Evolutionary conservation across 306 rosid species (phyloP), one percentile per base, ranked within the genome.

Genomic region (Geum urbanum): DNA sequence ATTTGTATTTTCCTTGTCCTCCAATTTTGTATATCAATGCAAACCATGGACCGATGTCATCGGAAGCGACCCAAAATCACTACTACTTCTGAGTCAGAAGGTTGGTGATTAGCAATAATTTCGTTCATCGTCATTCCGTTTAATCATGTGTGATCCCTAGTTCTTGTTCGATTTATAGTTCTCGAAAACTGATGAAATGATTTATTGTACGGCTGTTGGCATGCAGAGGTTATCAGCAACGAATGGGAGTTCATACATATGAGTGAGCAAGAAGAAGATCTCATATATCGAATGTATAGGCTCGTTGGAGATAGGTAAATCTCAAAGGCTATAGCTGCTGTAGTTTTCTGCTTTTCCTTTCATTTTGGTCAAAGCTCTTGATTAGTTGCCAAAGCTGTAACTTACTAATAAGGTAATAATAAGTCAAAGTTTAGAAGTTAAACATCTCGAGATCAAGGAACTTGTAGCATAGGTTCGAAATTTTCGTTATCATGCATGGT

Each of bases 191-290:
- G 6, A 32, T 27, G 6, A 32, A 0, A 32, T 12, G 37, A 22
- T 22, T 12, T 20, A 22, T 32, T 43, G 13, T 16, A 10, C 9
- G 10, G 7, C 37, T 19, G 22, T 13, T 46, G 49, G 6, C 63
- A 18, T 66, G 69, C 80, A 83, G 90, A 86, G 66, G 82, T 83
- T 59, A 69, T 79, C 69, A 86, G 87, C n/a, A 50, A 35, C 14
- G 86, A 83, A 54, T 86, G 87, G 87, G 79, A 74, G 60, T 70
- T 78, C 77, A 78, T 86, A 54, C 76, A 66, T 73, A 80, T 86
- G 86, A 69, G 79, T 55, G 80, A 80, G n/a, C 80, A 86, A 71
- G 90, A 86, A 80, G 84, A 86, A 76, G 90, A 86, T 86, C 82
- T 86, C 68, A 71, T 86, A 47, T n/a, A 13, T 61, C 70, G 90